Percentiles rank a stretch among this genome's conserved stretches.
These are phyloP conservation scores for Pichia inconspicua DNA, from an alignment of 1,139 yeast species.

Conservation along the genomic window DNA sequence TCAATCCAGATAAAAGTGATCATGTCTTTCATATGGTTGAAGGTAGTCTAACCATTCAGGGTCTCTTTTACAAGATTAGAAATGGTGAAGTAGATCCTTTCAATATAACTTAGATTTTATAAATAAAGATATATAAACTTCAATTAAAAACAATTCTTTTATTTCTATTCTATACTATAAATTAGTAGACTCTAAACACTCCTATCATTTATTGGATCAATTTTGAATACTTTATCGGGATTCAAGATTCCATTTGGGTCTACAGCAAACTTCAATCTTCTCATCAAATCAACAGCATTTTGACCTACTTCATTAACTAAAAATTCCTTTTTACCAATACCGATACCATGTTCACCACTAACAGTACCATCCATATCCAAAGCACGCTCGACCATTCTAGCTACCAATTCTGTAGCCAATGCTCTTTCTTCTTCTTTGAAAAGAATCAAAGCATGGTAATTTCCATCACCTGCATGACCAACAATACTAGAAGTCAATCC, in stretches of 20 bases:
- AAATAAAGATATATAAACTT: background rate
- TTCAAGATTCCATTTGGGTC: conserved; percentile 70
- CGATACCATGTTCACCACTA: conserved; percentile 89
- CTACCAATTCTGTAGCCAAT: conserved; percentile 47
- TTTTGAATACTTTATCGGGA: conserved; percentile 69
- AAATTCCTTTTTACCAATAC: conserved; percentile 67
- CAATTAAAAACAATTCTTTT: background rate
- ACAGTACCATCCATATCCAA: conserved; percentile 67
- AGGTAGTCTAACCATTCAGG: conserved; percentile 9
- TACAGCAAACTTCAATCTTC: conserved; percentile 60
- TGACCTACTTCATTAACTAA: conserved; percentile 61
- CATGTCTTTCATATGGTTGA: conserved; percentile 10
- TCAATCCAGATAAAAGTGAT: conserved; percentile 12
- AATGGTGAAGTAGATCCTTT: conserved; percentile 12
- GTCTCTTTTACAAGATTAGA: conserved; percentile 13
- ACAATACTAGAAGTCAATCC: conserved; percentile 52
- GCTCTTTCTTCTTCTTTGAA: conserved; percentile 42
- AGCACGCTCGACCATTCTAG: conserved; percentile 67
- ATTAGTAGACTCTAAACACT: conserved; percentile 1
- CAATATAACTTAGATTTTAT: background rate
- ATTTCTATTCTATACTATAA: background rate
- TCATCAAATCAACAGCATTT: conserved; percentile 62
- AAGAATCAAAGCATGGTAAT: conserved; percentile 73
- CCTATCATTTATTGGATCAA: conserved; percentile 39
- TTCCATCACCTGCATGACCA: conserved; percentile 89